These are phyloP conservation scores for Candida gigantensis DNA, from an alignment of 1,139 yeast genomes.

Conservation along the genomic window DNA sequence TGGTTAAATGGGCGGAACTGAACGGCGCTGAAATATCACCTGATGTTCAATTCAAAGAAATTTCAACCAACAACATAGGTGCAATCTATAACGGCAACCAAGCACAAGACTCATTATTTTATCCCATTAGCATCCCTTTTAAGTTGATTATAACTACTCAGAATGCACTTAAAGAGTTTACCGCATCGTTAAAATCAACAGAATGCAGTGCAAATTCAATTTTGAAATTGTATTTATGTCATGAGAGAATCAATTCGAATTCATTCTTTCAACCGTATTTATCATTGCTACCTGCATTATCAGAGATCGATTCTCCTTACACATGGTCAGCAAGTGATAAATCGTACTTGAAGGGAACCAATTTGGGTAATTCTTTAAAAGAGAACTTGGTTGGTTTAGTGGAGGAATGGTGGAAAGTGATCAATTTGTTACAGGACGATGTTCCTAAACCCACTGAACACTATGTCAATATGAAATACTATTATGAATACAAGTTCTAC, in stretches of 20 bases:
- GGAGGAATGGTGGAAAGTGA: conserved; percentile 55
- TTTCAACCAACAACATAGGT: conserved; percentile 36
- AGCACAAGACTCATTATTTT: conserved; percentile 11
- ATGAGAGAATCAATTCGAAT: conserved; percentile 23
- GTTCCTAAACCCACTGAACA: conserved; percentile 35
- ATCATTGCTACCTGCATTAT: conserved; percentile 54
- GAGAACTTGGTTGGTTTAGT: conserved; percentile 35
- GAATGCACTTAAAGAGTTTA: conserved; percentile 45
- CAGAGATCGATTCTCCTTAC: conserved; percentile 56
- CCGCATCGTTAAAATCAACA: conserved; percentile 18
- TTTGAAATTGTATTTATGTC: conserved; percentile 50
- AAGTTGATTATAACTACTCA: conserved; percentile 40
- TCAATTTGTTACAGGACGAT: conserved; percentile 36
- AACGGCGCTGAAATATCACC: conserved; percentile 48
- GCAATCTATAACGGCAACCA: conserved; percentile 27
- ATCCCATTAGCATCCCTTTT: conserved; percentile 36
- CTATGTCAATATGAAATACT: conserved; percentile 45
- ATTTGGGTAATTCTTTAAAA: conserved; percentile 43
- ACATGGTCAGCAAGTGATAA: conserved; percentile 60
- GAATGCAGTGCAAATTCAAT: conserved; percentile 41
- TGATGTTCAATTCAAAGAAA: conserved; percentile 22
- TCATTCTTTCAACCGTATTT: conserved; percentile 53
- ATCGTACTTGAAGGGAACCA: conserved; percentile 58
- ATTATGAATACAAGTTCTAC: conserved; percentile 49
- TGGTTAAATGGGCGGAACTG: conserved; percentile 51